Base-by-base conservation (phyloP, 129 eudicot species). In the Dittrichia graveolens region DNA sequence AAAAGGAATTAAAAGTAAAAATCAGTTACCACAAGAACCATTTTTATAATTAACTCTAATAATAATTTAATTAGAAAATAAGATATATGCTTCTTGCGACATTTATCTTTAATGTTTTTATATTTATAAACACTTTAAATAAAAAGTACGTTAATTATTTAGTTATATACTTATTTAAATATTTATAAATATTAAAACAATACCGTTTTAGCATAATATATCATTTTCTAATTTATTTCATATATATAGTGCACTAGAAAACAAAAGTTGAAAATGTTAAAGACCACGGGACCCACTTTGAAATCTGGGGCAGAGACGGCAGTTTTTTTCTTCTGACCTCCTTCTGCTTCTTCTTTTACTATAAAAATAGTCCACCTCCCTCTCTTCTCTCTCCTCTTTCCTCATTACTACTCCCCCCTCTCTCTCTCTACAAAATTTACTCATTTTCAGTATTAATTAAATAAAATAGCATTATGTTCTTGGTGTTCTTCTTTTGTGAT, bases 281-380 rank as follows among this genome's bases (percentile, higher is more conserved):
- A 53, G 73, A 76, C 79, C 79, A 73, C 74, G 81, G 88, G 80
- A 31, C 89, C 89, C 79, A 83, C 73, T 77, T 90, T 78, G 92
- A 87, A 90, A 90, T 84, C 80, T 87, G 88, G 65, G 86, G 76
- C 83, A 76, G 79, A 80, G 87, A 87, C 82, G 86, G 82, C 93
- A 83, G 94, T 83, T 80, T 86, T 43, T 86, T 83, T 66, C 87
- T 72, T 62, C 84, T 85, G 79, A 72, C 73, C 78, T 78, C 69
- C 84, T 62, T 50, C 65, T 72, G 72, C 86, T 69, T 69, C 67
- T 69, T 61, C 61, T 13, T 24, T 68, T 65, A 35, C 73, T 64
- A 76, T 58, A 76, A 76, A 76, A 67, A 67, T 16, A 69, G 11
- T 14, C 49, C 41, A 38, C 16, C 58, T 39, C 64, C 40, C 44